phyloP scores from a whole-genome alignment of 2,329 filamentous ascomycete species.

The Stachybotrys echinatus region DNA sequence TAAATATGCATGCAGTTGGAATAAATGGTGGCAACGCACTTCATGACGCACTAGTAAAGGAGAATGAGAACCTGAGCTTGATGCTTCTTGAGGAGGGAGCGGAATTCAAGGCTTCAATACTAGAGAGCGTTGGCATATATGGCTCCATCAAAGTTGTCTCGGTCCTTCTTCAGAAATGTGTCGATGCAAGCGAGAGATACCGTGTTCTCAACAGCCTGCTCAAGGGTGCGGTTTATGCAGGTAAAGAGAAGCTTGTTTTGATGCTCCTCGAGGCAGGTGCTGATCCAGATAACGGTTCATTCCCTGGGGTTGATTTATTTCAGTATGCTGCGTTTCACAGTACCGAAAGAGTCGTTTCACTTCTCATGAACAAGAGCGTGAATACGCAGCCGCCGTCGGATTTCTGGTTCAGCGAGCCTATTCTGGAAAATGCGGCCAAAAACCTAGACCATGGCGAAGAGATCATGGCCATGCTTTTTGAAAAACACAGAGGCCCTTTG shows the following conservation, averaged over 20 bases:
- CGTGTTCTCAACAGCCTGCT: background rate
- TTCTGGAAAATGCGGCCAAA: background rate
- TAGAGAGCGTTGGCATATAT: too few relatives aligned
- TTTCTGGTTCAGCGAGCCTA: background rate
- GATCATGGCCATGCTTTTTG: background rate
- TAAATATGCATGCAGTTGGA: too few relatives aligned
- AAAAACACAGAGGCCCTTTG: background rate
- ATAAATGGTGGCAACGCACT: too few relatives aligned
- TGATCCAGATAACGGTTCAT: background rate
- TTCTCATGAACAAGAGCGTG: background rate
- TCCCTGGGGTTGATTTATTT: background rate
- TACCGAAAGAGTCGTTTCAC: background rate
- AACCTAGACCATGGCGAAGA: background rate
- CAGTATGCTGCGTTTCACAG: background rate
- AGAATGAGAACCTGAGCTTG: too few relatives aligned
- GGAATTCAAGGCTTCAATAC: too few relatives aligned
- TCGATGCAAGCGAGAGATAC: background rate
- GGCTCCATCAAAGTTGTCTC: background rate
- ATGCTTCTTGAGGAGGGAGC: too few relatives aligned
- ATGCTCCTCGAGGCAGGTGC: background rate
- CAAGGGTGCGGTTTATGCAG: background rate
- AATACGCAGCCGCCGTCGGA: background rate
- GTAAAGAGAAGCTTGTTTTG: background rate
- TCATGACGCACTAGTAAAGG: too few relatives aligned
- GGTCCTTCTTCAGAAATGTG: background rate